phyloP scores from a whole-genome alignment of 177 flowering plant genomes.

The Vitis hybrid region DNA sequence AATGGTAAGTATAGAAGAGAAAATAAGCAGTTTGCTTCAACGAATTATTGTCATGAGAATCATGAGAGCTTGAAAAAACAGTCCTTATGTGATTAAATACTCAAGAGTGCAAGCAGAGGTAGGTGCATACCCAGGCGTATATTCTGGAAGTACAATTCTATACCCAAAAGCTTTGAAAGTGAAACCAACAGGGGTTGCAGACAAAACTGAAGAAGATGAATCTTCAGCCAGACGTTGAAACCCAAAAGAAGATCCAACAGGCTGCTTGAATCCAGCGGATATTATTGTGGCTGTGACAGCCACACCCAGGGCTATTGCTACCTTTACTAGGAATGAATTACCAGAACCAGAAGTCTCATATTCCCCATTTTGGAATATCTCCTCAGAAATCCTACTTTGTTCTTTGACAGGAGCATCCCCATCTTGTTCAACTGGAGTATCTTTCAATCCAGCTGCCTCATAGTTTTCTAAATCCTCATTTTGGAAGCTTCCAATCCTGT shows the following conservation, averaged over 20 bases:
- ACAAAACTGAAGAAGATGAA: constrained; percentile 41
- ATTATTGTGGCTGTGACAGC: constrained; percentile 54
- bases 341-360: constrained; percentile 20
- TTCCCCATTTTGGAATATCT: constrained; percentile 13
- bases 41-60: no score
- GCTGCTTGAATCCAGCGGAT: constrained; percentile 39
- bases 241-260: constrained; percentile 43
- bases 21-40: no score
- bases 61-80: no score
- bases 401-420: background rate
- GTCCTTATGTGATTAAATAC: no score
- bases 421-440: constrained; percentile 20
- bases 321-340: constrained; percentile 49
- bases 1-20: no score
- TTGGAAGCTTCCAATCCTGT: constrained; percentile 43
- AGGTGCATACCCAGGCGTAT: constrained; percentile 76
- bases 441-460: constrained; percentile 25
- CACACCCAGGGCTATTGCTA: constrained; percentile 59
- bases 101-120: background rate
- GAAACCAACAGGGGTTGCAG: constrained; percentile 50
- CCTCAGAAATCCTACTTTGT: constrained; percentile 21
- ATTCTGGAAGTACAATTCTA: constrained; percentile 63
- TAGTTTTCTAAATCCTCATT: constrained; percentile 27
- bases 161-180: constrained; percentile 61
- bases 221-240: constrained; percentile 43